These are phyloP conservation scores for Wickerhamomyces mucosus DNA, from an alignment of 805 yeast genomes.

Conservation along the genomic window DNA sequence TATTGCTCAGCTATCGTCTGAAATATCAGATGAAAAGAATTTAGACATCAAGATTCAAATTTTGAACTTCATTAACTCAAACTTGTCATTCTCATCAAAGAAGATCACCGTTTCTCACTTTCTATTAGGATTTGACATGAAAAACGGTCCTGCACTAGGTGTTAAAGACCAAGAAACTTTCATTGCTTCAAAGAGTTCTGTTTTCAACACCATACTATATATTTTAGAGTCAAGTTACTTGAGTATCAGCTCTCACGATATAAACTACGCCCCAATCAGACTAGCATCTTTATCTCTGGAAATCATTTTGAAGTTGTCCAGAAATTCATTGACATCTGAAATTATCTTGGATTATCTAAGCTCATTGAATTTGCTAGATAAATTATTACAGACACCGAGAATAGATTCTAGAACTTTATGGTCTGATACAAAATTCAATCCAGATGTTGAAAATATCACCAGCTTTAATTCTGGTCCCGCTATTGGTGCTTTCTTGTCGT, in stretches of 20 bases:
- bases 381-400: constrained; percentile 39
- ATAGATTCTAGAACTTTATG: constrained; percentile 47
- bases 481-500: constrained; percentile 47
- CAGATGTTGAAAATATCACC: constrained; percentile 25
- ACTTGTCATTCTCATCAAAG: constrained; percentile 33
- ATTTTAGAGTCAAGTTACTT: constrained; percentile 40
- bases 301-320: constrained; percentile 51
- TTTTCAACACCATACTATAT: constrained; percentile 44
- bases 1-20: constrained; percentile 53
- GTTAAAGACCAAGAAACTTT: constrained; percentile 35
- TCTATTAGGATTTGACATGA: constrained; percentile 61
- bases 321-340: constrained; percentile 43
- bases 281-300: constrained; percentile 52
- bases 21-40: constrained; percentile 28
- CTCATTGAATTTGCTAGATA: constrained; percentile 39
- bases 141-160: constrained; percentile 42
- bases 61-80: constrained; percentile 45
- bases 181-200: constrained; percentile 42
- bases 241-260: constrained; percentile 27
- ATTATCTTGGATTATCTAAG: constrained; percentile 45
- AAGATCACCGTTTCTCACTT: constrained; percentile 59
- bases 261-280: constrained; percentile 47
- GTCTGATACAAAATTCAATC: constrained; percentile 38
- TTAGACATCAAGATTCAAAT: constrained; percentile 46
- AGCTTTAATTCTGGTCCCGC: constrained; percentile 24